Conservation (phyloP, 768 basidiomycete species). For the Exidia glandulosa region DNA sequence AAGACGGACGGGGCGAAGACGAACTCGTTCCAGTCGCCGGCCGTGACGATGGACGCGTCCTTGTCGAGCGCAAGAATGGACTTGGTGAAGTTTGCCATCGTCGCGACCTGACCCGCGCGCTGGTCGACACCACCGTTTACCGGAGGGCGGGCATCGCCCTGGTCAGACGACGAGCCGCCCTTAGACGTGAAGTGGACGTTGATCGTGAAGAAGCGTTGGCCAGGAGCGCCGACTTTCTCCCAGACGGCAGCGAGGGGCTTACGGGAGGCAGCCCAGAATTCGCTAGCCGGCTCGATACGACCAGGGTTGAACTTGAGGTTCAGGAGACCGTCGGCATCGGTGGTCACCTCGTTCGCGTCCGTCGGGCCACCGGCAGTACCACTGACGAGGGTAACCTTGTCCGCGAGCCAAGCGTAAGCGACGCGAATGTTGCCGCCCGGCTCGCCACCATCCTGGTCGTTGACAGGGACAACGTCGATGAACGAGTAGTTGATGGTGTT, state of each 20-base stretch:
- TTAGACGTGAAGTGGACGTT: slow-evolving; percentile 53
- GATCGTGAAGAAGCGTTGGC: slow-evolving; percentile 41
- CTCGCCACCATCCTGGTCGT: slow-evolving; percentile 46
- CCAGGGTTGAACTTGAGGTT: slow-evolving; percentile 49
- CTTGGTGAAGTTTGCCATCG: slow-evolving; percentile 38
- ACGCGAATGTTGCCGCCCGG: slow-evolving; percentile 55
- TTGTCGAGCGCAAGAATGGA: slow-evolving; percentile 31
- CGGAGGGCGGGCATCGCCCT: slow-evolving; percentile 48
- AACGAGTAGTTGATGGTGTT: slow-evolving; percentile 34
- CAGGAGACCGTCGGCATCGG: slow-evolving; percentile 21
- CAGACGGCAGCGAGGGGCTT: slow-evolving; percentile 53
- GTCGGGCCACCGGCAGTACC: slow-evolving; percentile 38
- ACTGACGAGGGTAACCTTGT: slow-evolving; percentile 16
- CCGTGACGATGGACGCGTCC: slow-evolving; percentile 39
- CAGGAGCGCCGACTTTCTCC: slow-evolving; percentile 26
- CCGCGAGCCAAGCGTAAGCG: slow-evolving; percentile 36
- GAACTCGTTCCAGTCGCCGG: slow-evolving; percentile 56
- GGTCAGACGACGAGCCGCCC: slow-evolving; percentile 40
- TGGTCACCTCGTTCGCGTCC: slow-evolving; percentile 29
- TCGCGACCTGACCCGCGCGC: slow-evolving; percentile 38
- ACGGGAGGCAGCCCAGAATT: slow-evolving; percentile 45
- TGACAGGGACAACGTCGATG: slow-evolving; percentile 38
- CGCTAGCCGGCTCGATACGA: slow-evolving; percentile 42
- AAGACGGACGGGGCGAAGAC: slow-evolving; percentile 42
- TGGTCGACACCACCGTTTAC: slow-evolving; percentile 40